Evolutionary conservation across 108 stramenopile species (phyloP).

Genomic region (Skeletonema marinoi): DNA sequence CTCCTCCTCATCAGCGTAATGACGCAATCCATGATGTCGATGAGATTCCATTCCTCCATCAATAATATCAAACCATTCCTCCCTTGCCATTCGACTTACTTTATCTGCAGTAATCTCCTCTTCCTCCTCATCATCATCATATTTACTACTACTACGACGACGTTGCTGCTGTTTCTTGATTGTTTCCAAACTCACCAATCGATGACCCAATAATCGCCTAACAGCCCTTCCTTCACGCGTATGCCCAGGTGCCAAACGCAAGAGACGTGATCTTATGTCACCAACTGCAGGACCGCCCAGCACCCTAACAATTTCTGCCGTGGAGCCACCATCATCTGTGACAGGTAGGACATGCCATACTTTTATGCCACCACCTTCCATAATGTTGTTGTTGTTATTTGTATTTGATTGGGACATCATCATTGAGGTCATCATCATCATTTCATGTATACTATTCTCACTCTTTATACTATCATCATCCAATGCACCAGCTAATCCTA

Average conservation of each 20-base stretch:
- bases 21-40: neutral
- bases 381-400: neutral
- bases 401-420: neutral
- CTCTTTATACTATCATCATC: neutral
- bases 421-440: neutral
- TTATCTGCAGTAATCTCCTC: constrained; percentile 3
- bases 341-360: constrained; percentile 57
- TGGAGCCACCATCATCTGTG: constrained; percentile 55
- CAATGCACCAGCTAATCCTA: constrained; percentile 1
- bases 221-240: constrained; percentile 44
- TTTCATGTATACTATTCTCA: neutral
- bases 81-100: constrained; percentile 33
- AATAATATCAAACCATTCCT: constrained; percentile 49
- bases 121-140: neutral
- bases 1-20: neutral
- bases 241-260: constrained; percentile 41
- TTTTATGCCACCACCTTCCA: constrained; percentile 20
- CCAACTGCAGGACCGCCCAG: constrained; percentile 57
- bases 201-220: constrained; percentile 48
- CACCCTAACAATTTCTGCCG: constrained; percentile 44
- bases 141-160: too few species aligned
- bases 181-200: constrained; percentile 31
- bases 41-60: constrained; percentile 14
- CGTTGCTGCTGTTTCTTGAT: too few species aligned
- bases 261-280: constrained; percentile 44